Percentiles rank a stretch among this genome's conserved stretches.
Conservation (phyloP, 352 stramenopile species). For the Globisporangium spiculum region DNA sequence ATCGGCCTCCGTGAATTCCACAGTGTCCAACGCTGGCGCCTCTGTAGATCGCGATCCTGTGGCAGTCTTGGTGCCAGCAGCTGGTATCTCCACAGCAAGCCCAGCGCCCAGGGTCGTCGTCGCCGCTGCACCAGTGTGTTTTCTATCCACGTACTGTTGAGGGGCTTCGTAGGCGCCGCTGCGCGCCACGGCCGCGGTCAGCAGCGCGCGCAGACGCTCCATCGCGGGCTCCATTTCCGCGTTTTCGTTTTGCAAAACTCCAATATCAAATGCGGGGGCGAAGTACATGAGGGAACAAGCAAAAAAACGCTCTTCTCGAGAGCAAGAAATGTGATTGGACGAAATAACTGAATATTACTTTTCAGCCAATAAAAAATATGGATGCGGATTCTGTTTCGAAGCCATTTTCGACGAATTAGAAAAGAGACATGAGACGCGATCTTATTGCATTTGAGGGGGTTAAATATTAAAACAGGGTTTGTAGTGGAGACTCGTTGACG, state of each 20-base stretch:
- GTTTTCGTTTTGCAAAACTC: slow-evolving; percentile 15
- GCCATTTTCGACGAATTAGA: background rate
- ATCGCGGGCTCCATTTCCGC: slow-evolving; percentile 35
- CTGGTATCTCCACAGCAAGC: background rate
- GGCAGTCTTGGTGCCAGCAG: slow-evolving; percentile 2
- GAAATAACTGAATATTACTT: background rate
- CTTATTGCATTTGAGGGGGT: slow-evolving; percentile 6
- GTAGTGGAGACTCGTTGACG: background rate
- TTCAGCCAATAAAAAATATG: slow-evolving; percentile 1
- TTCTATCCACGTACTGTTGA: background rate
- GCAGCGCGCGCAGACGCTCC: slow-evolving; percentile 41
- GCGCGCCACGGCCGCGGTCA: slow-evolving; percentile 35
- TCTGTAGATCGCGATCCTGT: slow-evolving; percentile 9
- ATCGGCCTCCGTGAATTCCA: slow-evolving; percentile 34
- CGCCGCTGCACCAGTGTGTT: background rate
- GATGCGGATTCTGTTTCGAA: background rate
- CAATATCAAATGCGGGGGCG: background rate
- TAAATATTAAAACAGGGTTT: slow-evolving; percentile 19
- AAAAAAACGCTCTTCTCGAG: background rate
- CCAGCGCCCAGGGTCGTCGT: background rate
- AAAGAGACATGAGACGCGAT: background rate
- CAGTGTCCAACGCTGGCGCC: slow-evolving; percentile 17
- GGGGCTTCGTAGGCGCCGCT: slow-evolving; percentile 14
- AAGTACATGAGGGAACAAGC: background rate
- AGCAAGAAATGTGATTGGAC: background rate